Evolutionary conservation across 805 yeast species (phyloP).

Genomic region (Yarrowia keelungensis): DNA sequence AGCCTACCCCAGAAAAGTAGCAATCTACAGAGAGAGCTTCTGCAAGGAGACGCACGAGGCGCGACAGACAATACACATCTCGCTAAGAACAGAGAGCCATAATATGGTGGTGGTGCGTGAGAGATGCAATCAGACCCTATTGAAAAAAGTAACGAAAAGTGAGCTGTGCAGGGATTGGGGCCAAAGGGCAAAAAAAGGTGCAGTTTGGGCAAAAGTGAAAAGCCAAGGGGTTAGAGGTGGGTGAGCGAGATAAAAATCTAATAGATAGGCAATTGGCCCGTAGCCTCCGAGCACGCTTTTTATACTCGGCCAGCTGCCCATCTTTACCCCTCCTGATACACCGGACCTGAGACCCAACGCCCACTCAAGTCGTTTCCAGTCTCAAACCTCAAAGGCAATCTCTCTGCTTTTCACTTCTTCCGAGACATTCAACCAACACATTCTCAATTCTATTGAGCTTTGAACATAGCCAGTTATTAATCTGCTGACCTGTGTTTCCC

Average conservation of each 20-base stretch:
- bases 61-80: constrained; percentile 14
- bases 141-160: constrained; percentile 18
- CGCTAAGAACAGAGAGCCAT: constrained; percentile 8
- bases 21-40: constrained; percentile 13
- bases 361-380: too few species aligned
- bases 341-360: neutral
- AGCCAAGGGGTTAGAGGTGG: too few species aligned
- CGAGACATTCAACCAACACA: neutral
- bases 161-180: neutral
- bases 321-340: neutral
- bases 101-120: constrained; percentile 3
- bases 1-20: constrained; percentile 26
- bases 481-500: neutral
- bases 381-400: neutral
- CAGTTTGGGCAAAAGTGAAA: too few species aligned
- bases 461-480: neutral
- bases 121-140: constrained; percentile 4
- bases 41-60: constrained; percentile 22
- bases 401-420: neutral
- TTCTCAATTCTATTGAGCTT: neutral
- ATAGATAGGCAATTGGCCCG: neutral
- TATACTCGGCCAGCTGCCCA: constrained; percentile 2
- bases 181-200: neutral
- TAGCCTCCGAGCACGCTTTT: neutral
- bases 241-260: constrained; percentile 4